Evolutionary conservation across 2,329 filamentous ascomycete genomes (phyloP).

Genomic region (Ceratocystis smalleyi): DNA sequence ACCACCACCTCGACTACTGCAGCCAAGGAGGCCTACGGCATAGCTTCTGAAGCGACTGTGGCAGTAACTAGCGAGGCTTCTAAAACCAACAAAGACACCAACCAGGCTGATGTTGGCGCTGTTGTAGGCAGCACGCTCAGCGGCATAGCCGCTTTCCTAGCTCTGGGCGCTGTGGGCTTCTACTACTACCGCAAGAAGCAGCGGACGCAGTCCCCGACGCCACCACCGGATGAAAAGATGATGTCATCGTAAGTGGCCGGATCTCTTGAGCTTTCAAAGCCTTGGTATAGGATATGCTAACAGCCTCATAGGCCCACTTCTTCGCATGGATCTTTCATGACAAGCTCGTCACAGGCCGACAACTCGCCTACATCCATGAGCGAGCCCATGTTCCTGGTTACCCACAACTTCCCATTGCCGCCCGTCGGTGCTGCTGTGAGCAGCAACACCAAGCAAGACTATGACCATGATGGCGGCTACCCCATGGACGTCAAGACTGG

Average conservation of each 20-base stretch:
- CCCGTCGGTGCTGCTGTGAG: slow-evolving; percentile 11
- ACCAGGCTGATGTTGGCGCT: slow-evolving; percentile 27
- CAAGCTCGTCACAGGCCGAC: slow-evolving; percentile 18
- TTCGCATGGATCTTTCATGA: slow-evolving; percentile 22
- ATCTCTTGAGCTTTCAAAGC: no score
- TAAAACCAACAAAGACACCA: slow-evolving; percentile 18
- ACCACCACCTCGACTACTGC: slow-evolving; percentile 7
- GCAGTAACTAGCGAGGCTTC: slow-evolving; percentile 11
- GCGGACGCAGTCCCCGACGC: slow-evolving; percentile 26
- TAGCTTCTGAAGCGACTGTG: slow-evolving; percentile 11
- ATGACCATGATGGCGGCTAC: neutral
- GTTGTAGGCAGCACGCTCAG: slow-evolving; percentile 41
- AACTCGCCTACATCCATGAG: slow-evolving; percentile 20
- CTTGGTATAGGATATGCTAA: slow-evolving; percentile 18
- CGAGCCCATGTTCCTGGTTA: slow-evolving; percentile 17
- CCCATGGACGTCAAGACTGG: neutral
- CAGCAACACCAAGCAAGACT: slow-evolving; percentile 6
- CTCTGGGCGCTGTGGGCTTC: slow-evolving; percentile 28
- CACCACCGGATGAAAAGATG: neutral
- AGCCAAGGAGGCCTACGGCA: slow-evolving; percentile 16
- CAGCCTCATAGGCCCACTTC: slow-evolving; percentile 18
- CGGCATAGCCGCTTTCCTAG: slow-evolving; percentile 33
- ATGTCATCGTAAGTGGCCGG: slow-evolving; percentile 9
- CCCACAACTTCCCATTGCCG: slow-evolving; percentile 16
- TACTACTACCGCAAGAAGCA: slow-evolving; percentile 31